Base-by-base conservation (phyloP, 2,329 filamentous ascomycete species). In the Seiridium cupressi region DNA sequence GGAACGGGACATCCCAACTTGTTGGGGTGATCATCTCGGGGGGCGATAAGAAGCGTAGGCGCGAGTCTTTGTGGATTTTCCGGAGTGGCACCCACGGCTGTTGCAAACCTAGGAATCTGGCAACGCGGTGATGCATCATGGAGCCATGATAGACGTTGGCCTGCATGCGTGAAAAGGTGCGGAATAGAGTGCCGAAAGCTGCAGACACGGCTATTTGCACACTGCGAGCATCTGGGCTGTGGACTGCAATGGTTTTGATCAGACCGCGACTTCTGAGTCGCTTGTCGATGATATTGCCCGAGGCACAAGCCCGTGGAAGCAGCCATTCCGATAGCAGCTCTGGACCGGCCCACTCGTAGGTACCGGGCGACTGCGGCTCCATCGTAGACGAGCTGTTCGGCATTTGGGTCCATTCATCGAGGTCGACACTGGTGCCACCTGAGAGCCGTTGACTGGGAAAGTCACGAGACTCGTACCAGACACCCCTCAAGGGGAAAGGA, bases 201-300 rank as follows among this genome's bases (percentile, higher is more conserved):
- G 80, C 73, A 13, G 81, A 77, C 60, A 93, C 81, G 26, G 88
- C 85, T 44, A 81, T 75, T 60, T 90, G 84, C 4, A 93, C 85
- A 61, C 90, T 89, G 55, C 85, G 79, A 6, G 90, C 88, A 68
- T 89, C 89, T 1, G 85, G 78, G 0, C 86, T 84, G 44, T 78
- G 82, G 38, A 93, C 77, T 0, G 79, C 79, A 26, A 93, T 78
- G 1, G 80, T 85, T 66, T 85, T 86, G 46, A 93, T 82, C 8
- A 93, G 78, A 1, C 91, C 91, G 58, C 90, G 84, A 69, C 90
- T 93, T 62, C 82, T 83, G n/a, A 94, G 80, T n/a, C 91, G 82
- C 71, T 86, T 82, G 67, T 90, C 89, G 42, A 90, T 82, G 11
- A 84, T 73, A 51, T 86, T 85, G 40, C 84, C 84, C 3, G 84